Conservation (phyloP, 768 basidiomycete genomes). For the Tephrocybe rancida region DNA sequence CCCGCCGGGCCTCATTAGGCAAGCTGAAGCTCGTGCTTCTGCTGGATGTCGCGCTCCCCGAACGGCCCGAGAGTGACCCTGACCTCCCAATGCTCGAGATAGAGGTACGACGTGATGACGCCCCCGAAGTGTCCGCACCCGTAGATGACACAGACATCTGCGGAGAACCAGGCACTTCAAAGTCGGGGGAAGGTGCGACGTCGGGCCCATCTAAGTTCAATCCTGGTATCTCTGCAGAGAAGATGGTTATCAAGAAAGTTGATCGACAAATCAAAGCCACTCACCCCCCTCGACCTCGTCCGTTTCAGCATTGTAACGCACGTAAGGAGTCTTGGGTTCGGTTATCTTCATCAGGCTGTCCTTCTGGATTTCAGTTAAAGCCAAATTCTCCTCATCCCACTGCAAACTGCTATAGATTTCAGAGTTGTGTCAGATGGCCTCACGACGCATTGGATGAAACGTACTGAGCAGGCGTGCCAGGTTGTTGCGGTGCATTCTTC, state of each 20-base stretch:
- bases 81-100: constrained; percentile 65
- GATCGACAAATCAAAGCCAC: constrained; percentile 19
- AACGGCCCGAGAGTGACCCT: constrained; percentile 54
- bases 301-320: constrained; percentile 87
- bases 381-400: constrained; percentile 96
- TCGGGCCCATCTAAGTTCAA: constrained; percentile 61
- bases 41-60: constrained; percentile 65
- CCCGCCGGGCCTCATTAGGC: constrained; percentile 66
- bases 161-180: constrained; percentile 38
- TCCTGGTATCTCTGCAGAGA: constrained; percentile 73
- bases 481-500: constrained; percentile 71
- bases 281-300: constrained; percentile 84
- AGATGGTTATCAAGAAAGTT: not conserved
- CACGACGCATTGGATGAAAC: not conserved
- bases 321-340: constrained; percentile 96
- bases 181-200: constrained; percentile 25
- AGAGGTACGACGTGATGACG: constrained; percentile 76
- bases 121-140: constrained; percentile 61
- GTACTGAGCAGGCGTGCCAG: constrained; percentile 51
- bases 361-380: constrained; percentile 90
- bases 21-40: constrained; percentile 86
- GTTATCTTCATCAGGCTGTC: constrained; percentile 99
- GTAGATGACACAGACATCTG: constrained; percentile 52
- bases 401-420: constrained; percentile 62
- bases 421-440: constrained; percentile 12